Evolutionary conservation across 2,329 filamentous ascomycete genomes (phyloP), one percentile per base, ranked within the genome.

Genomic region (Neonectria coccinea): DNA sequence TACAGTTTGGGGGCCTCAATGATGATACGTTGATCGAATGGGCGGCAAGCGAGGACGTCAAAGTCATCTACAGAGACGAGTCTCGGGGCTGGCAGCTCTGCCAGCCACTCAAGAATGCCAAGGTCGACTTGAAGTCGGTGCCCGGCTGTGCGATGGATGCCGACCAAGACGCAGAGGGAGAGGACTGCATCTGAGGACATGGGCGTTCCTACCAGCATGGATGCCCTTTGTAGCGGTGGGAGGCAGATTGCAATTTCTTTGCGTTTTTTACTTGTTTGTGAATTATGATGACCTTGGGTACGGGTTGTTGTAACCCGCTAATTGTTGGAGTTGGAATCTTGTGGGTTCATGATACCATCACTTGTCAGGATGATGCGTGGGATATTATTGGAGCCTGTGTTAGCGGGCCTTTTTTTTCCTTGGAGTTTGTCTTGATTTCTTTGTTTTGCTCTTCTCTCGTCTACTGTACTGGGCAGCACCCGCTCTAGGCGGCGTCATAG

Each of bases 11-110:
- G 4, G 79, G 80, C 3, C 66, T 67, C 18, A 67, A 70, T 2
- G 83, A 84, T 61, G 53, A 64, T 3, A 78, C 77, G 0, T 73
- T 84, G n/a, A 80, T 75, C 0, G 59, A 74, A 2, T 84, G 82
- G 82, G 81, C 80, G 0, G 76, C 74, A 11, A 71, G 69, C 39
- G 65, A 69, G 5, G 75, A 75, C 2, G 81, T 83, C 16, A 76
- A 73, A 5, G 80, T 84, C 41, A 79, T 83, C 42, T 63, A 62
- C 41, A 56, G 56, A 31, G 69, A 67, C 1, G 59, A 33, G 2
- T 50, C 29, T 8, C 74, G 11, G 3, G 10, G 73, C 5, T 82
- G 81, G 79, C 71, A 73, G 68, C 70, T 78, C 20, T 78, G 75
- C 59, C 75, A 76, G 33, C 71, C 73, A 16, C 65, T 82, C 12